phyloP scores from a whole-genome alignment of 2,329 filamentous ascomycete genomes.

The Alternaria gaisen region DNA sequence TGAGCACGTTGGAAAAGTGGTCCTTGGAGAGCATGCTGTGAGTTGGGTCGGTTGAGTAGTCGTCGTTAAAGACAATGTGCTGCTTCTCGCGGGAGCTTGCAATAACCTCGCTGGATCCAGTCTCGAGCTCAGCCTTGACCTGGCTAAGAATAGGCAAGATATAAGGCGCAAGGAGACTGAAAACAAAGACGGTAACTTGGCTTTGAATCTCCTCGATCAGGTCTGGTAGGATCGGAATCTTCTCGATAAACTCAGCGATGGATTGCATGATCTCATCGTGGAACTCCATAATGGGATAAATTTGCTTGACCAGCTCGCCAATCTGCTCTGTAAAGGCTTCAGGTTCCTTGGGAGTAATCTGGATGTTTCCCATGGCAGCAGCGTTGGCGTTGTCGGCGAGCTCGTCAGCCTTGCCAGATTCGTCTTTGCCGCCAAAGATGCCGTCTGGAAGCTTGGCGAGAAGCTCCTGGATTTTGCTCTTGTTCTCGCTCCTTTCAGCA shows the following conservation, averaged over 20 bases:
- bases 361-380: constrained; percentile 77
- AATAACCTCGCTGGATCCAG: constrained; percentile 87
- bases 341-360: constrained; percentile 78
- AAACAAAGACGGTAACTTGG: constrained; percentile 87
- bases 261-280: constrained; percentile 86
- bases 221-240: constrained; percentile 84
- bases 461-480: constrained; percentile 79
- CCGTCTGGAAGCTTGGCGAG: constrained; percentile 83
- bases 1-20: constrained; percentile 89
- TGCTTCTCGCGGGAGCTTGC: constrained; percentile 84
- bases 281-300: constrained; percentile 90
- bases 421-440: constrained; percentile 77
- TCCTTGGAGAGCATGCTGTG: constrained; percentile 97
- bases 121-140: constrained; percentile 85
- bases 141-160: constrained; percentile 85
- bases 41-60: constrained; percentile 80
- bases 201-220: constrained; percentile 87
- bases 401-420: constrained; percentile 79
- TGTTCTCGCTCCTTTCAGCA: constrained; percentile 69
- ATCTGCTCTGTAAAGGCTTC: constrained; percentile 86
- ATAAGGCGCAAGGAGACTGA: constrained; percentile 89
- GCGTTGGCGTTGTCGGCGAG: constrained; percentile 78
- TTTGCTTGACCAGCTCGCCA: constrained; percentile 75
- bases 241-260: constrained; percentile 80
- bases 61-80: constrained; percentile 84